Percentiles rank a stretch among this genome's conserved stretches.
Conservation (phyloP, 208 protist species). For the Porcisia deanei region DNA sequence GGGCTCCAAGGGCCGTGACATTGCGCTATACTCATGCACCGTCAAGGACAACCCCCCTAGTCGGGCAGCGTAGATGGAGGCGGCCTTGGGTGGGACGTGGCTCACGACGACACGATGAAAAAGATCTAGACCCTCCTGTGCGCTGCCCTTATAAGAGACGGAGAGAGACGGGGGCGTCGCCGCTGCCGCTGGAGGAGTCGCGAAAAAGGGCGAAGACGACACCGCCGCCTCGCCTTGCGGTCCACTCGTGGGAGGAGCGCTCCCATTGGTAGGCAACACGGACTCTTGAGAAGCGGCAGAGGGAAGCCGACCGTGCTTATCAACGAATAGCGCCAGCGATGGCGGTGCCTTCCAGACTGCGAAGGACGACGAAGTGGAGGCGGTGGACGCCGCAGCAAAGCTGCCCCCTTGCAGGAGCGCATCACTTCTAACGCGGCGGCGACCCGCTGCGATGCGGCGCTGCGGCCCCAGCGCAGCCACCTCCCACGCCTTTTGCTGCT, state of each 20-base stretch:
- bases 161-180: constrained; percentile 1
- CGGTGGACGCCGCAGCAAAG: not conserved
- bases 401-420: not conserved
- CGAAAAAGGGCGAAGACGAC: not conserved
- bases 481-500: constrained; percentile 30
- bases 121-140: constrained; percentile 62
- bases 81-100: constrained; percentile 45
- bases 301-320: constrained; percentile 31
- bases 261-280: not conserved
- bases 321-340: constrained; percentile 27
- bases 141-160: constrained; percentile 30
- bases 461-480: constrained; percentile 21
- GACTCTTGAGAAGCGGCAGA: not conserved
- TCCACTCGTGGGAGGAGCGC: not conserved
- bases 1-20: constrained; percentile 58
- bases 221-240: not conserved
- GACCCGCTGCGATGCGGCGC: constrained; percentile 27
- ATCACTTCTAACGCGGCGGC: constrained; percentile 24
- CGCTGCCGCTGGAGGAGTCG: not conserved
- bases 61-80: constrained; percentile 60
- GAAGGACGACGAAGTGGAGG: constrained; percentile 15
- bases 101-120: constrained; percentile 71
- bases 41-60: constrained; percentile 72
- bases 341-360: constrained; percentile 19
- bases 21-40: constrained; percentile 75